Evolutionary conservation across 352 stramenopile genomes (phyloP).

Genomic region (Globisporangium viniferum): DNA sequence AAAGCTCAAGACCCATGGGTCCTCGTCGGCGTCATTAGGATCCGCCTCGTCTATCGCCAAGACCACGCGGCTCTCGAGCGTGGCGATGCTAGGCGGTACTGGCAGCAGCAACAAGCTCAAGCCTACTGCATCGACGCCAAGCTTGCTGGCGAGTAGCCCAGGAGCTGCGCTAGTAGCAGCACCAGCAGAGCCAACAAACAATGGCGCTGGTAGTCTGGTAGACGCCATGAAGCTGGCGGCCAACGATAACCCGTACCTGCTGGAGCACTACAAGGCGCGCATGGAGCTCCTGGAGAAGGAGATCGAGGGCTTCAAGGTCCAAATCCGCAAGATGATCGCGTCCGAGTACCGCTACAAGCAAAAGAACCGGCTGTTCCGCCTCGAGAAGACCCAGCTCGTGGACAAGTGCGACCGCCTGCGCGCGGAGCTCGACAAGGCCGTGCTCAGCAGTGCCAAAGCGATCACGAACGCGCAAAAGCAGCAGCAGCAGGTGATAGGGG

Average conservation of each 20-base stretch:
- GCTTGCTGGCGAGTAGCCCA: neutral
- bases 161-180: neutral
- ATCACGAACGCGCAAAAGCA: conserved; percentile 23
- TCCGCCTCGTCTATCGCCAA: neutral
- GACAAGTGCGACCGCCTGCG: conserved; percentile 45
- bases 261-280: conserved; percentile 54
- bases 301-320: conserved; percentile 56
- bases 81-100: neutral
- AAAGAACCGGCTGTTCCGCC: conserved; percentile 48
- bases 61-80: conserved; percentile 4
- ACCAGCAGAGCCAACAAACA: neutral
- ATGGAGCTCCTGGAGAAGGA: conserved; percentile 52
- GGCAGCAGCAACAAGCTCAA: conserved; percentile 5
- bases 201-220: neutral
- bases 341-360: conserved; percentile 75
- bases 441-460: conserved; percentile 32
- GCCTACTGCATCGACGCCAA: neutral
- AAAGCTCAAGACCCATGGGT: conserved; percentile 42
- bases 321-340: conserved; percentile 80
- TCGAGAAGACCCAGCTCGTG: conserved; percentile 49
- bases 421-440: conserved; percentile 38
- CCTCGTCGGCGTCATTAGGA: neutral
- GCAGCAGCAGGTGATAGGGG: neutral
- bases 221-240: neutral
- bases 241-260: conserved; percentile 69